A percentile compares a stretch with the other conserved stretches of the same genome.
These are phyloP conservation scores for Cladosporium colombiae DNA, from an alignment of 2,329 filamentous ascomycete species.

Conservation along the genomic window DNA sequence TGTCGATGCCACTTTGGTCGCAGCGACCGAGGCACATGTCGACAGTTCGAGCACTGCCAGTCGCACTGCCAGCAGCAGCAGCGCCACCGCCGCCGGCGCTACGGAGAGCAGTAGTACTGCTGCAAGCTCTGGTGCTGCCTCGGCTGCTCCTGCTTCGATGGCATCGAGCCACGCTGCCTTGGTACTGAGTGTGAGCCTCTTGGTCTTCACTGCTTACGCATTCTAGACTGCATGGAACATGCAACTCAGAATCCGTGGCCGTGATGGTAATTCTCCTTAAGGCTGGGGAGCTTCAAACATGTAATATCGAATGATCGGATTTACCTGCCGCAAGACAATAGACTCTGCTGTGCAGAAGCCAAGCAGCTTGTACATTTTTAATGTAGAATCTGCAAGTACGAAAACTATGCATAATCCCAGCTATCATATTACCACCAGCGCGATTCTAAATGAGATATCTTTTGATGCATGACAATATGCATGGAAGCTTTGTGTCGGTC, in stretches of 20 bases:
- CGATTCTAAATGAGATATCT: not conserved
- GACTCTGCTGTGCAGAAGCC: not conserved
- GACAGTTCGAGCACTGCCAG: not conserved
- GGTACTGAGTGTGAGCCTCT: not conserved
- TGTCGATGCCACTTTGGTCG: slow-evolving; percentile 12
- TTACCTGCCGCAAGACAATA: not conserved
- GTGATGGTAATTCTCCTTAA: too few relatives aligned
- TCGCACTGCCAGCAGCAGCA: not conserved
- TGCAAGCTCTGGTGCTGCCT: not conserved
- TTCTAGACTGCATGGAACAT: not conserved
- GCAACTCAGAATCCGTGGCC: too few relatives aligned
- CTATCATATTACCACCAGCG: not conserved
- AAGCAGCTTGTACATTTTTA: not conserved
- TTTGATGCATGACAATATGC: not conserved
- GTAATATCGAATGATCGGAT: not conserved
- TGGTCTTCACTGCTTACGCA: slow-evolving; percentile 7
- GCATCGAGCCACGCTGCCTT: not conserved
- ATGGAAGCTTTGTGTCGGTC: not conserved
- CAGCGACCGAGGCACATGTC: not conserved
- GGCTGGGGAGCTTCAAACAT: too few relatives aligned
- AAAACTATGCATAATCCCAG: not conserved
- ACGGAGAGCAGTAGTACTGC: slow-evolving; percentile 4
- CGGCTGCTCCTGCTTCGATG: not conserved
- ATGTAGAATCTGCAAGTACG: not conserved
- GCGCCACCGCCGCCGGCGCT: not conserved